These are phyloP conservation scores for Cinnamomum chago DNA, from an alignment of 164 flowering plant species.

Conservation along the genomic window DNA sequence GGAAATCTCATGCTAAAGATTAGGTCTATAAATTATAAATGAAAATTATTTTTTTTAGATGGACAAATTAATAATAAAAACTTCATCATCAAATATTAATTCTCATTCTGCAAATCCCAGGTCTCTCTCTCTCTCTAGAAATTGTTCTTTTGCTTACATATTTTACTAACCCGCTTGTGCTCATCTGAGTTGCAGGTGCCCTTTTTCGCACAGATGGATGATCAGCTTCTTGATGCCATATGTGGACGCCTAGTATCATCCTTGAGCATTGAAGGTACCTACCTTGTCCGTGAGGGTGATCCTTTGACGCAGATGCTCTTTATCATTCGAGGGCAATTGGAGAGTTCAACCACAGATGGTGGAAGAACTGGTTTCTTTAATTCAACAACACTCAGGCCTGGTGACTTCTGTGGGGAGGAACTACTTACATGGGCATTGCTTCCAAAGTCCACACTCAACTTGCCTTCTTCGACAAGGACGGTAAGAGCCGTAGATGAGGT, in stretches of 20 bases:
- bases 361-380: constrained; percentile 90
- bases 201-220: constrained; percentile 94
- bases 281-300: constrained; percentile 89
- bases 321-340: constrained; percentile 79
- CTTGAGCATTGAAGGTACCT: constrained; percentile 72
- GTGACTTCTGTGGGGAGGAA: constrained; percentile 93
- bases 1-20: too few species aligned
- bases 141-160: background rate
- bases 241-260: constrained; percentile 86
- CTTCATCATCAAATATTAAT: too few species aligned
- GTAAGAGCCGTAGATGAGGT: constrained; percentile 77
- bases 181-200: constrained; percentile 58
- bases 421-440: constrained; percentile 83
- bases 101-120: too few species aligned
- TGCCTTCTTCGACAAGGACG: constrained; percentile 85
- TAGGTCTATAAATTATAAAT: too few species aligned
- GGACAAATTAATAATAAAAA: too few species aligned
- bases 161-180: background rate
- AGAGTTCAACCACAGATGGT: constrained; percentile 87
- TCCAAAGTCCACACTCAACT: constrained; percentile 62
- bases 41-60: too few species aligned
- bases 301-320: constrained; percentile 92
- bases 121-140: too few species aligned
- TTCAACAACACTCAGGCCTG: constrained; percentile 65
- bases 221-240: constrained; percentile 92